Evolutionary conservation across 352 stramenopile species (phyloP), one percentile per base, ranked within the genome.

Genomic region (Phytophthora uliginosa): DNA sequence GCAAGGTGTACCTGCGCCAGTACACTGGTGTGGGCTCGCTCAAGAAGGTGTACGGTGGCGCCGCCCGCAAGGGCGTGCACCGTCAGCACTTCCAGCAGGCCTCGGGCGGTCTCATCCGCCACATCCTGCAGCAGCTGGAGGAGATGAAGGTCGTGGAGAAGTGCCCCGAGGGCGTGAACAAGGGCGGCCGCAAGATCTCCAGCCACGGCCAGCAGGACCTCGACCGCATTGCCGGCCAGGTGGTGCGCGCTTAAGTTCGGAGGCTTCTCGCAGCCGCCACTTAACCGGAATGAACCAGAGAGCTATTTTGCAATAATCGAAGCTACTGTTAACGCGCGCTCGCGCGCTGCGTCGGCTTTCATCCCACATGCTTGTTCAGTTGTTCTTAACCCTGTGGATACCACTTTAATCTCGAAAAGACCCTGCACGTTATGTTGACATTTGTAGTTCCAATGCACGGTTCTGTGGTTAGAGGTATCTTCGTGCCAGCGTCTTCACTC

Each of bases 71-170:
- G 77, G 98, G 98, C 73, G 90, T 98, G 47, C 88, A 95, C 77
- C 97, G 95, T 42, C 95, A 99, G 84, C 95, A 98, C 85, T 99
- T 98, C 89, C 95, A 98, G 83, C 93, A 98, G 86, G 97, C 97
- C 15, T 97, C 91, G 73, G 88, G 92, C 63, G 98, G 98, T 92
- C 85, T 99, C 66, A 99, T 99, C 85, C 95, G 98, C 68, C 96
- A 98, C 79, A 98, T 99, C 65, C 88, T 99, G 52, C 90, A 98
- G 66, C 97, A 99, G 82, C 88, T 99, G 33, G 96, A 99, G 86
- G 95, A 98, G 78, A 99, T 99, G 88, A 99, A 99, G 88, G 97
- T 99, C 71, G 91, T 99, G 33, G 98, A 99, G 78, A 98, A 99
- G 85, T 95, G 92, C 72, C 72, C 84, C 15, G 89, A 95, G 71